Evolutionary conservation across 75 land plant species (phyloP).

Genomic region (Picea sitchensis): DNA sequence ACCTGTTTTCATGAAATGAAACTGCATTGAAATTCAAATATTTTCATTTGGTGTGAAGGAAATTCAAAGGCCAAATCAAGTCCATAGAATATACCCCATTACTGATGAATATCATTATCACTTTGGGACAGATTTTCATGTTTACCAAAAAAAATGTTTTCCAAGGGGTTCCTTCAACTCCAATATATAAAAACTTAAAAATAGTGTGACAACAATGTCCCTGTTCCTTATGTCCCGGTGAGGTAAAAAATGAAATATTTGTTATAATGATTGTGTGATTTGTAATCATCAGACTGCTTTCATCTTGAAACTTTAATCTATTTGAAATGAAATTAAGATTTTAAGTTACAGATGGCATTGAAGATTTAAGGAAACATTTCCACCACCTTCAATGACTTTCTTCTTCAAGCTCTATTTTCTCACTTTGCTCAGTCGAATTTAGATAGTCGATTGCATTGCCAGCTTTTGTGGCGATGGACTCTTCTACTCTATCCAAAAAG

Average conservation of each 20-base stretch:
- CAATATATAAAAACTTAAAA: background rate
- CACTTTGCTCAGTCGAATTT: background rate
- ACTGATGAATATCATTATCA: background rate
- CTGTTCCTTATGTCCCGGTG: background rate
- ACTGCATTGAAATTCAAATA: background rate
- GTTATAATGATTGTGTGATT: background rate
- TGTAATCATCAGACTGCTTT: background rate
- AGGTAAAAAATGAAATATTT: background rate
- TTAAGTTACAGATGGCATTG: background rate
- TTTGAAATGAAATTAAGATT: background rate
- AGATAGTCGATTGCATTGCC: background rate
- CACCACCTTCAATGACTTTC: background rate
- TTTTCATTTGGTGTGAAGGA: background rate
- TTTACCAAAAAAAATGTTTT: background rate
- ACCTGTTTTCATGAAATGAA: background rate
- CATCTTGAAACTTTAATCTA: no score
- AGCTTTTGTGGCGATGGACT: background rate
- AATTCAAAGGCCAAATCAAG: background rate
- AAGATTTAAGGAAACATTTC: background rate
- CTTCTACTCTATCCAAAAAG: constrained; percentile 11
- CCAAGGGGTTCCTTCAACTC: background rate
- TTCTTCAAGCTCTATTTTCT: constrained; percentile 2
- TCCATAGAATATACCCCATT: background rate
- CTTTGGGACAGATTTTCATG: background rate
- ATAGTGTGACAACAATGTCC: background rate